Evolutionary conservation across 192 early-diverging fungal genomes (phyloP), one percentile per base, ranked within the genome.

Genomic region (Neocallimastix lanati): DNA sequence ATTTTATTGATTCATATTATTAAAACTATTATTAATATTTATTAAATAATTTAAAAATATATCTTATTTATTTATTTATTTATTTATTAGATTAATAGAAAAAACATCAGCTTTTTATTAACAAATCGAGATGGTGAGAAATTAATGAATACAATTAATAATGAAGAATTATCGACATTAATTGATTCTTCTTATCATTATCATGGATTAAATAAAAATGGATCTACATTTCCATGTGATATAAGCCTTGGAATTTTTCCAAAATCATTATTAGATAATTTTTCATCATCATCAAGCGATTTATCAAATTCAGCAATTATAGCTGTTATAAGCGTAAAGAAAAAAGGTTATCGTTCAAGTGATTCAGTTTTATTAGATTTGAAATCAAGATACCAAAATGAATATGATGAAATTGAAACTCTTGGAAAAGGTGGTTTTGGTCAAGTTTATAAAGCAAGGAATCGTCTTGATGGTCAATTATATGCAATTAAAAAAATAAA

Each of bases 341-440:
- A 67, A n/a, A 67, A 67, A n/a, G 50, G 16, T 0, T 11, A 67
- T 67, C 50, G 50, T 27, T 27, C 50, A 67, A 67, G 50, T 67
- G 50, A 67, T 67, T 67, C 50, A 67, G 50, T 67, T 67, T 67
- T 67, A 67, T 67, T 67, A 67, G 50, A 67, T 67, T 67, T 67
- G 9, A 67, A 67, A 67, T 67, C 50, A 67, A 67, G 50, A 67
- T 67, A 67, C 25, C 50, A 67, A 67, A 67, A 67, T 67, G 50
- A 67, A 67, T 67, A 67, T 67, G 81, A 87, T 13, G 92, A 97
- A 83, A 80, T 96, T 16, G 82, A 86, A 16, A 84, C 88, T 29
- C 88, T 99, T n/a, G 97, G 97, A 14, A 88, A 90, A 78, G 79
- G 79, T n/a, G 85, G 86, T 18, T 87, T 86, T 76, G 86, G 86